Conservation (phyloP, 352 stramenopile genomes). For the Thalassiosira mediterranea region DNA sequence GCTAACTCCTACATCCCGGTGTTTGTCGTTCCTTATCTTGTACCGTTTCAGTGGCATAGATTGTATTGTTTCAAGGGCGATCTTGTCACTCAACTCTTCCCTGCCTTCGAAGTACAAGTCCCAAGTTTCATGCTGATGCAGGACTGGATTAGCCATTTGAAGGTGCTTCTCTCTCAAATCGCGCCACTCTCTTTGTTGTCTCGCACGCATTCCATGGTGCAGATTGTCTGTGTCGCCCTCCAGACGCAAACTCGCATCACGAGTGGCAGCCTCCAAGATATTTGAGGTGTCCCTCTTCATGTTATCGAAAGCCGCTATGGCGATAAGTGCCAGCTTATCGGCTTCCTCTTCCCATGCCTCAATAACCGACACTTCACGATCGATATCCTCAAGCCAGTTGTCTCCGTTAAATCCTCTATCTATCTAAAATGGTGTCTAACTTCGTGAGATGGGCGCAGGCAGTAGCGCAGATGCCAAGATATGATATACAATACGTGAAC, state of each 20-base stretch:
- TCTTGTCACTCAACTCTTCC: no score
- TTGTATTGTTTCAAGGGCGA: slow-evolving; percentile 37
- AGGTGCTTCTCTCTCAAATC: neutral
- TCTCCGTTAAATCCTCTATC: no score
- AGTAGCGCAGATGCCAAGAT: no score
- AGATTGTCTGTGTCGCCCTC: slow-evolving; percentile 10
- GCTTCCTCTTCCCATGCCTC: slow-evolving; percentile 43
- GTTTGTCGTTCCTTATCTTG: slow-evolving; percentile 39
- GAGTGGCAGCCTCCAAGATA: slow-evolving; percentile 7
- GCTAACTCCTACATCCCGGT: slow-evolving; percentile 25
- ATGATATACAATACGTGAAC: no score
- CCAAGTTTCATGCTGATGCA: slow-evolving; percentile 22
- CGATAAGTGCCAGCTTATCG: slow-evolving; percentile 41
- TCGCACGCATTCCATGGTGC: slow-evolving; percentile 13
- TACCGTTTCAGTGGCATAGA: slow-evolving; percentile 34
- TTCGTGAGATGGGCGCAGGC: no score
- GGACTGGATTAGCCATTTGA: neutral
- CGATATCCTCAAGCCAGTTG: slow-evolving; percentile 31
- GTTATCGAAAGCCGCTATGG: slow-evolving; percentile 30
- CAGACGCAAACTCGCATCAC: neutral
- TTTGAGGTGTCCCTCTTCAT: slow-evolving; percentile 16
- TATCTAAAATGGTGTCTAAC: no score
- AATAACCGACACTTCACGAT: slow-evolving; percentile 26
- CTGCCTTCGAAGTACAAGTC: slow-evolving; percentile 17
- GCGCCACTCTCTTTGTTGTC: neutral